These are phyloP conservation scores for Dactylonectria macrodidyma DNA, from an alignment of 2,329 filamentous ascomycete species.

Conservation along the genomic window DNA sequence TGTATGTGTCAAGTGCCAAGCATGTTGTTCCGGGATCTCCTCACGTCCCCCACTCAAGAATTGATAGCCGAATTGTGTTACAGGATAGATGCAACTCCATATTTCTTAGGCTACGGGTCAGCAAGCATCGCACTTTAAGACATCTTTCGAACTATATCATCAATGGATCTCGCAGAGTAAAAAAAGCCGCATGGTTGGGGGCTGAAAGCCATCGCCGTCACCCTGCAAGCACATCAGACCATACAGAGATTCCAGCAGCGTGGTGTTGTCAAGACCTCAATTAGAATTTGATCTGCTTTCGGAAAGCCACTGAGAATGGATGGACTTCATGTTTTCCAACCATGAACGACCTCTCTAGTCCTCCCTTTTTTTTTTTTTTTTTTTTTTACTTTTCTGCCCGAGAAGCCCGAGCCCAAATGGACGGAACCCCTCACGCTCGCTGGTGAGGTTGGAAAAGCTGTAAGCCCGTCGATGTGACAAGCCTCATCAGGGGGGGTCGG, in stretches of 20 bases:
- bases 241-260: neutral
- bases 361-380: neutral
- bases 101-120: too few species aligned
- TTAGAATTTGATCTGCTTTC: neutral
- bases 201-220: too few species aligned
- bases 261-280: neutral
- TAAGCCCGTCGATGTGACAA: constrained; percentile 2
- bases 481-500: neutral
- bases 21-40: too few species aligned
- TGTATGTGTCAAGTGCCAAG: too few species aligned
- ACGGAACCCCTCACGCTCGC: neutral
- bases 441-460: neutral
- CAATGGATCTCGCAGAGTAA: neutral
- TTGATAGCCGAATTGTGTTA: too few species aligned
- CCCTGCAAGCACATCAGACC: neutral
- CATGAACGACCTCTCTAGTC: neutral
- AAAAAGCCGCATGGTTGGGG: too few species aligned
- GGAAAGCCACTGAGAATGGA: neutral
- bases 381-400: neutral
- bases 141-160: too few species aligned
- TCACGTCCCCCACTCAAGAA: too few species aligned
- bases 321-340: too few species aligned
- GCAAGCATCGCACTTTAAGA: too few species aligned
- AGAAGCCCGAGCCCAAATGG: neutral
- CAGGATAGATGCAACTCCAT: too few species aligned